Evolutionary conservation across 257 asterid genomes (phyloP), one percentile per base, ranked within the genome.

Genomic region (Anisodus tanguticus): DNA sequence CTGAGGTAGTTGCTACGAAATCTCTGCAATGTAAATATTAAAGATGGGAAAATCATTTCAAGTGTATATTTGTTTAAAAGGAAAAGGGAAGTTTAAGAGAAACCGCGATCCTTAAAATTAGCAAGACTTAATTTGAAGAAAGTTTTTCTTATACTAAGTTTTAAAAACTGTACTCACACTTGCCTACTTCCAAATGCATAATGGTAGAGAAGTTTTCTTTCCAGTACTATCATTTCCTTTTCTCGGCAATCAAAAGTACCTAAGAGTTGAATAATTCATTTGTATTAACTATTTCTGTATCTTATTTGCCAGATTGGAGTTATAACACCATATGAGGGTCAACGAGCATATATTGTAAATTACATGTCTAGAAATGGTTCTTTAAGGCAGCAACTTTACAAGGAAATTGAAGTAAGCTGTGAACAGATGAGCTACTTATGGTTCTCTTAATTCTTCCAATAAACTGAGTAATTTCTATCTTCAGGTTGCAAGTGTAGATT

Each of bases 401-500:
- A 97, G 91, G 99, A 97, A 90, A 93, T 97, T 88, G 98, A 97
- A 96, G 99, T 93, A 84, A 84, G 83, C 58, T 85, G n/a, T 83
- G 63, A 72, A 59, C 9, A 37, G 39, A 11, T 78, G 68, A n/a
- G 43, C 57, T 74, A 26, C 63, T 47, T 71, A 83, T 58, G 54
- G 68, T 17, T 37, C 35, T 31, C 35, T 53, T 66, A 6, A 17
- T 62, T 68, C 70, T 26, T 39, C 83, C 4, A 49, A 63, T 51
- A 22, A 76, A 51, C 13, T 84, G 81, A 81, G 68, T 39, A 82
- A 26, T 84, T 45, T 83, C 81, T 58, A 83, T 90, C 83, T 84
- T 31, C 93, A 97, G 98, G 99, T 97, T 84, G 99, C 99, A 60
- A 97, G 99, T 55, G 99, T 95, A 47, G 98, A 97, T 88, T 97